Base-by-base conservation (phyloP, 345 rosid genomes). In the Hibiscus mutabilis region DNA sequence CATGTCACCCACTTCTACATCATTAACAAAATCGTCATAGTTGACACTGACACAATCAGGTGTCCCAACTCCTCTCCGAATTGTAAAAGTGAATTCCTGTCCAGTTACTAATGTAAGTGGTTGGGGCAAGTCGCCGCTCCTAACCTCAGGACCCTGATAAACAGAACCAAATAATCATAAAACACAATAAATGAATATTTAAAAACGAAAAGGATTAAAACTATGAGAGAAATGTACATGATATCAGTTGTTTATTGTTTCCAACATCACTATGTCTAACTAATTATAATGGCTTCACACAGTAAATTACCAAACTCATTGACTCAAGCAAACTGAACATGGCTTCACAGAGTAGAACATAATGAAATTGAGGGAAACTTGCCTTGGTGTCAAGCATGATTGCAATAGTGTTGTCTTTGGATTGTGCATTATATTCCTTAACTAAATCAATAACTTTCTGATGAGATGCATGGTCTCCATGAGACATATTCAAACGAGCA, bases 381-480 rank as follows among this genome's bases (percentile, higher is more conserved):
- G 75, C 60, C 60, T 55, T 55, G 60, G 60, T 55, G 29, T 55
- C 27, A 55, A 55, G 60, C 60, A 55, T 55, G 14, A 55, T 55
- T 55, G 60, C 60, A 55, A 55, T 55, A 22, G 60, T 55, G 60
- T 55, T 55, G 60, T 90, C 98, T 71, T 88, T 90, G 78, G 88
- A 78, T 66, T 95, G 94, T 2, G 92, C 97, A 82, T 95, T 95
- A 80, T 92, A 92, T 61, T 95, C 98, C 77, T 95, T 92, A 16
- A 95, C 99, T 82, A 95, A 82, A 82, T 95, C 97, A 75, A 95
- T 95, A 68, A 92, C 98, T 80, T 92, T 89, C 86, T 92, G 86
- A 78, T 95, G 99, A 27, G 99, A 95, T 27, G 97, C 89, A 72
- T 95, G 99, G 79, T 95, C 99, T 24, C 99, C 99, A 55, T 92